phyloP scores from a whole-genome alignment of 2,329 filamentous ascomycete genomes.

The Coniochaeta sp. region DNA sequence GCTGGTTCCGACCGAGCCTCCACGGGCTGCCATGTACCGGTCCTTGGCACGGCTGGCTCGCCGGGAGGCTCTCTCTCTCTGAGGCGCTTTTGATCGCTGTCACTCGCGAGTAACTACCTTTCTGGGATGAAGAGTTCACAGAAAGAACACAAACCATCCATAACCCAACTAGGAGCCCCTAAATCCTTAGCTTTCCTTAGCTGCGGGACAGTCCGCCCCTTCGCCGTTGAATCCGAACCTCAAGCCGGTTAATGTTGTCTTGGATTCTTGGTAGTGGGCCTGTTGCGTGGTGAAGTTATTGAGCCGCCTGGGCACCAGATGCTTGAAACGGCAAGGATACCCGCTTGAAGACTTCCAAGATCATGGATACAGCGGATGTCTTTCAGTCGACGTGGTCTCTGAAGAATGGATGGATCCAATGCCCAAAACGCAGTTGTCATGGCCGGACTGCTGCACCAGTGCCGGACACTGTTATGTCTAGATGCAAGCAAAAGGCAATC shows the following conservation, averaged over 20 bases:
- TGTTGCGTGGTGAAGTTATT: neutral
- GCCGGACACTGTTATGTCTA: neutral
- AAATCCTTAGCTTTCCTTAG: too few species aligned
- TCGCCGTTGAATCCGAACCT: neutral
- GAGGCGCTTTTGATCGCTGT: too few species aligned
- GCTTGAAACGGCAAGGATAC: neutral
- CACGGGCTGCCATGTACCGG: neutral
- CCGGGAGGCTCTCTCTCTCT: too few species aligned
- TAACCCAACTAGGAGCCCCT: too few species aligned
- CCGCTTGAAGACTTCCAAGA: neutral
- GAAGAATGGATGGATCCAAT: too few species aligned
- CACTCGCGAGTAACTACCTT: too few species aligned
- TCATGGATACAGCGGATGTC: neutral
- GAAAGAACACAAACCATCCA: too few species aligned
- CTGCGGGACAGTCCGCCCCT: neutral
- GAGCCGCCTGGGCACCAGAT: neutral
- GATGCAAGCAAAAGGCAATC: neutral
- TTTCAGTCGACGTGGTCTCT: neutral
- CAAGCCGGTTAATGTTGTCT: slow-evolving; percentile 1
- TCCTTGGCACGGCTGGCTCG: neutral
- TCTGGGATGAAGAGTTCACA: too few species aligned
- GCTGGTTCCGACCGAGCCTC: neutral
- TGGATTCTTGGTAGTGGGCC: slow-evolving; percentile 1
- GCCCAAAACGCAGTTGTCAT: too few species aligned
- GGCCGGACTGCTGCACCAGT: neutral